These are phyloP conservation scores for Psophocarpus tetragonolobus DNA, from an alignment of 306 rosid genomes.

Conservation along the genomic window DNA sequence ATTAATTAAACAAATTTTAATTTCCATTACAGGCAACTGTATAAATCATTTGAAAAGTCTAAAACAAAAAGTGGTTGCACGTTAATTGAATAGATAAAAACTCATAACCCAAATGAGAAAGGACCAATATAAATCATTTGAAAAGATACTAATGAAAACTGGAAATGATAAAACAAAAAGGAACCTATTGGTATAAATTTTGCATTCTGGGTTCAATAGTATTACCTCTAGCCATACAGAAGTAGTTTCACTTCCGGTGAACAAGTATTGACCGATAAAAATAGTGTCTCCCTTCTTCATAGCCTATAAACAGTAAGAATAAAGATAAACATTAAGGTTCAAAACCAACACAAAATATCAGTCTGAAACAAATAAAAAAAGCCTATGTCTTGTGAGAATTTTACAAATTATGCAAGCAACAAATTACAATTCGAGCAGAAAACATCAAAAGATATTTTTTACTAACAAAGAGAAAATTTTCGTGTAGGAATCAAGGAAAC, in stretches of 20 bases:
- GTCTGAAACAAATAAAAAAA: neutral
- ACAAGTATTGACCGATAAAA: slow-evolving; percentile 91
- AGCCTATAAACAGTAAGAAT: slow-evolving; percentile 56
- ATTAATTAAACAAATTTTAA: slow-evolving; percentile 20
- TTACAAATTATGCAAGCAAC: neutral
- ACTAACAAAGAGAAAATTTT: neutral
- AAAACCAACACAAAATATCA: neutral
- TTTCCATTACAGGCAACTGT: neutral
- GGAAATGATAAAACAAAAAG: neutral
- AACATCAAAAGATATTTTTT: neutral
- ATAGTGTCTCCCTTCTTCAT: slow-evolving; percentile 93
- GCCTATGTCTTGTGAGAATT: neutral
- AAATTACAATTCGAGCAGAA: slow-evolving; percentile 10
- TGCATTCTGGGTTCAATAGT: neutral
- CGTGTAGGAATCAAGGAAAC: neutral
- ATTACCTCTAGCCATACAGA: slow-evolving; percentile 99
- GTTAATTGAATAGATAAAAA: neutral
- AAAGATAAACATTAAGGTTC: slow-evolving; percentile 7
- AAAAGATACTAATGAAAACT: slow-evolving; percentile 8
- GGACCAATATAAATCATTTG: slow-evolving; percentile 21
- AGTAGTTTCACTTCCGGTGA: slow-evolving; percentile 99
- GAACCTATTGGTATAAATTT: neutral
- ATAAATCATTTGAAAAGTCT: neutral
- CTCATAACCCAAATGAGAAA: slow-evolving; percentile 17
- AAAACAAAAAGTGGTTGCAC: neutral